phyloP scores from a whole-genome alignment of 176 grass and related monocot species.

The Musa beccarii region DNA sequence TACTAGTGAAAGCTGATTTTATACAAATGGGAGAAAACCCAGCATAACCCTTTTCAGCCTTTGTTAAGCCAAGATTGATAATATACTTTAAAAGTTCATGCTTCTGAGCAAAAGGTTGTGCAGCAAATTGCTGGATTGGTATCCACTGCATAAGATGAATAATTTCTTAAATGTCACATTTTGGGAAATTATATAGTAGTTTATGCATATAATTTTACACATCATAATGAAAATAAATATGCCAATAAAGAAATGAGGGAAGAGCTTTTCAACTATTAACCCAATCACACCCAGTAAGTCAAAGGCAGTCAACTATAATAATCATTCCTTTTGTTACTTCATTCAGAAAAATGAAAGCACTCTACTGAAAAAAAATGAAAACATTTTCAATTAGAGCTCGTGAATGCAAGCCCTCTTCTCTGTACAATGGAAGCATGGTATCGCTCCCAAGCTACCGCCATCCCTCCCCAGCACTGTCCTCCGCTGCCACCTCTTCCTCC shows the following conservation, averaged over 20 bases:
- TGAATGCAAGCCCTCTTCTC: no score
- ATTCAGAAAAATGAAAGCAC: no score
- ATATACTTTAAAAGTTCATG: slow-evolving; percentile 79
- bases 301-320: no score
- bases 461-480: no score
- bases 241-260: not conserved
- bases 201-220: not conserved
- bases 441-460: no score
- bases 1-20: slow-evolving; percentile 59
- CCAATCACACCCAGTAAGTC: no score
- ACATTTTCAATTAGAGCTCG: no score
- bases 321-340: no score
- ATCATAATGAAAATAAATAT: not conserved
- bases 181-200: not conserved
- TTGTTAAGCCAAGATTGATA: slow-evolving; percentile 58
- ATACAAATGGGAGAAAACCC: slow-evolving; percentile 63
- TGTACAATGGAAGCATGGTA: no score
- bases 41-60: slow-evolving; percentile 49
- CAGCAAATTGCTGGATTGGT: slow-evolving; percentile 69
- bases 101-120: slow-evolving; percentile 71
- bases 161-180: not conserved
- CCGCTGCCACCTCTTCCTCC: no score
- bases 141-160: slow-evolving; percentile 64
- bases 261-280: not conserved
- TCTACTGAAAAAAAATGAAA: no score